phyloP scores from a whole-genome alignment of 2,329 filamentous ascomycete species.

The Phialophora verrucosa region DNA sequence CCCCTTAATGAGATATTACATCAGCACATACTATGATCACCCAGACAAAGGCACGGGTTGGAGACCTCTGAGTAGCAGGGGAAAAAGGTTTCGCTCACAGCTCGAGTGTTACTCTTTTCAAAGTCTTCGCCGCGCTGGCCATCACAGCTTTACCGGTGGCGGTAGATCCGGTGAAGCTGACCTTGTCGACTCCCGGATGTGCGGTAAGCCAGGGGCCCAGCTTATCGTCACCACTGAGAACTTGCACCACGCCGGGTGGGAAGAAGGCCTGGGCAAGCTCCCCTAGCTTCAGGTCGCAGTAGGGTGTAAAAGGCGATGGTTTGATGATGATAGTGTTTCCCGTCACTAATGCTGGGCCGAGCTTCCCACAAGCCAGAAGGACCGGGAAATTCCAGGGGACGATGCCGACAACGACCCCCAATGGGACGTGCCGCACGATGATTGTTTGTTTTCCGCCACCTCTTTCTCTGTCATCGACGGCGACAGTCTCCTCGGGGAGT shows the following conservation, averaged over 20 bases:
- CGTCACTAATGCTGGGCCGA: constrained; percentile 56
- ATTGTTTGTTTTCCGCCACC: constrained; percentile 27
- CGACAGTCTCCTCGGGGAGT: constrained; percentile 27
- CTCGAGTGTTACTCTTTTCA: constrained; percentile 68
- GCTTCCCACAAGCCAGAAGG: constrained; percentile 56
- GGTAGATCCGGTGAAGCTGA: constrained; percentile 68
- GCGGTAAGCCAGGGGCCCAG: constrained; percentile 64
- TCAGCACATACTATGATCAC: too few relatives aligned
- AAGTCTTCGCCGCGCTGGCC: constrained; percentile 59
- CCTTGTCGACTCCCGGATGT: constrained; percentile 67
- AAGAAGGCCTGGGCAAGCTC: constrained; percentile 66
- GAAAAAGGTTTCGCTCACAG: constrained; percentile 44
- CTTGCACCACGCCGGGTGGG: constrained; percentile 66
- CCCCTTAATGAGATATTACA: constrained; percentile 43
- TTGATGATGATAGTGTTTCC: constrained; percentile 64
- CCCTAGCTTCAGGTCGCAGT: constrained; percentile 59
- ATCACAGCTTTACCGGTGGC: constrained; percentile 67
- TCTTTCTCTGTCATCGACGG: constrained; percentile 16
- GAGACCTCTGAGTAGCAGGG: not conserved
- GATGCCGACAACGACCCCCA: constrained; percentile 58
- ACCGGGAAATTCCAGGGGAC: constrained; percentile 65
- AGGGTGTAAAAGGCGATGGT: constrained; percentile 63
- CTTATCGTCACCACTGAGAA: constrained; percentile 64
- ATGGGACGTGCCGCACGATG: constrained; percentile 45
- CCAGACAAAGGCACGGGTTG: too few relatives aligned